Conservation (phyloP, 225 moss, liverwort and hornwort genomes). For the Thuidium tamariscinum region DNA sequence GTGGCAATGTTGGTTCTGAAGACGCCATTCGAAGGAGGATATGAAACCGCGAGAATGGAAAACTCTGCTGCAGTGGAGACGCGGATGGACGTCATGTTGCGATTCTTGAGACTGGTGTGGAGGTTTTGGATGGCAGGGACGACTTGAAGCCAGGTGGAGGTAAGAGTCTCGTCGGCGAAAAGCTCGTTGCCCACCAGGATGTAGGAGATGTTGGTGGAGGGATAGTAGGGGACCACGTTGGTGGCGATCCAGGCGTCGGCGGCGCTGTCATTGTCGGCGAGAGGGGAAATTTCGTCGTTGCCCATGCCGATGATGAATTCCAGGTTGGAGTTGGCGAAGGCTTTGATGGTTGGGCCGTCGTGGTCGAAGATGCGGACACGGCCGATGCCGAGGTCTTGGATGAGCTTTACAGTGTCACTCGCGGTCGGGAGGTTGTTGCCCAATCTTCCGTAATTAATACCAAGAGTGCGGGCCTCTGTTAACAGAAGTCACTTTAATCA, state of each 20-base stretch:
- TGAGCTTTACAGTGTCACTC: constrained; percentile 2
- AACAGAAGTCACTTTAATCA: neutral
- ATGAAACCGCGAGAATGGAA: constrained; percentile 18
- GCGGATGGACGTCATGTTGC: constrained; percentile 13
- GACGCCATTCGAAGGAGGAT: constrained; percentile 27
- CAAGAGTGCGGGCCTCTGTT: constrained; percentile 29
- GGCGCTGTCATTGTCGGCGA: neutral
- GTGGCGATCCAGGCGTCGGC: constrained; percentile 29
- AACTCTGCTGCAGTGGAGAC: constrained; percentile 40
- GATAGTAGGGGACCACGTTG: constrained; percentile 42
- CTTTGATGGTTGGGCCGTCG: constrained; percentile 31
- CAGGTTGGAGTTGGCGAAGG: constrained; percentile 28
- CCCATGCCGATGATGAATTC: constrained; percentile 35
- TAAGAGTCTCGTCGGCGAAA: constrained; percentile 7
- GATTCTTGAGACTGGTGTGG: constrained; percentile 3
- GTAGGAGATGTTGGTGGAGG: constrained; percentile 33
- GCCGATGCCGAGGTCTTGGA: constrained; percentile 20
- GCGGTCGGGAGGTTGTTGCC: constrained; percentile 22
- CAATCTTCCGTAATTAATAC: constrained; percentile 33
- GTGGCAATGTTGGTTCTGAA: constrained; percentile 19
- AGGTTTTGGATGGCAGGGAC: constrained; percentile 46
- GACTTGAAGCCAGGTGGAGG: constrained; percentile 29
- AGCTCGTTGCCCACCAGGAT: constrained; percentile 44
- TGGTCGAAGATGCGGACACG: constrained; percentile 40
- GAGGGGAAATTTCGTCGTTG: constrained; percentile 9